phyloP scores from a whole-genome alignment of 148 eudicot species.

The Vaccinium myrtillus region DNA sequence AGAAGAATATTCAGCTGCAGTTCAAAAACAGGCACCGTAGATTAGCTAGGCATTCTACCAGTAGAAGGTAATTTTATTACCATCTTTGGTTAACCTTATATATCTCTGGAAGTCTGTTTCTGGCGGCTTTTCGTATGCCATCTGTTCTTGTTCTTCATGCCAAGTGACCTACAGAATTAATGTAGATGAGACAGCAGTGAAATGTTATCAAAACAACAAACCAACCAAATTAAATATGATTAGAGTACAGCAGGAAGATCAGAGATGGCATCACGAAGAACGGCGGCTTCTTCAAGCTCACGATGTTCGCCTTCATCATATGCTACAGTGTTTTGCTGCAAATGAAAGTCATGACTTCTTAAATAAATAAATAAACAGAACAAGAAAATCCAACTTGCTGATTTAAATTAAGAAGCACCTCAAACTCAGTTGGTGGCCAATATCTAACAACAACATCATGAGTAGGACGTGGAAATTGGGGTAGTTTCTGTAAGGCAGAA shows the following conservation, averaged over 20 bases:
- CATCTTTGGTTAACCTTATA: conserved; percentile 60
- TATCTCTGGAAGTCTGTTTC: conserved; percentile 74
- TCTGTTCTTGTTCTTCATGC: conserved; percentile 58
- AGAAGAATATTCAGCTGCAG: conserved; percentile 1
- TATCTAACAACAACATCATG: conserved; percentile 78
- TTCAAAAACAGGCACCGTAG: not conserved
- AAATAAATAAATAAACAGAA: conserved; percentile 3
- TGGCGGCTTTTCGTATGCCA: conserved; percentile 65
- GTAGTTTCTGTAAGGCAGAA: conserved; percentile 50
- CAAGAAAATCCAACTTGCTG: conserved; percentile 8
- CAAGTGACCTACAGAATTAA: conserved; percentile 48
- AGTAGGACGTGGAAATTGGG: conserved; percentile 93
- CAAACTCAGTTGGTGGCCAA: conserved; percentile 78
- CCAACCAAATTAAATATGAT: conserved; percentile 20
- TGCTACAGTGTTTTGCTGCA: conserved; percentile 85
- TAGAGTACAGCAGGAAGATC: conserved; percentile 79
- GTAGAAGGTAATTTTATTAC: conserved; percentile 32
- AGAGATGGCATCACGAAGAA: conserved; percentile 77
- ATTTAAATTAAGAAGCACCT: conserved; percentile 40
- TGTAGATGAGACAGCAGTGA: conserved; percentile 23
- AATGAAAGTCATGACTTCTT: conserved; percentile 15
- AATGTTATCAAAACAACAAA: not conserved
- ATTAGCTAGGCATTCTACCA: not conserved
- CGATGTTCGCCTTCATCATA: conserved; percentile 78
- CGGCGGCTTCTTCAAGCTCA: conserved; percentile 58